A percentile compares a stretch with the other conserved stretches of the same genome.
Evolutionary conservation across 2,329 filamentous ascomycete genomes (phyloP).

Genomic region (Stemphylium vesicarium): DNA sequence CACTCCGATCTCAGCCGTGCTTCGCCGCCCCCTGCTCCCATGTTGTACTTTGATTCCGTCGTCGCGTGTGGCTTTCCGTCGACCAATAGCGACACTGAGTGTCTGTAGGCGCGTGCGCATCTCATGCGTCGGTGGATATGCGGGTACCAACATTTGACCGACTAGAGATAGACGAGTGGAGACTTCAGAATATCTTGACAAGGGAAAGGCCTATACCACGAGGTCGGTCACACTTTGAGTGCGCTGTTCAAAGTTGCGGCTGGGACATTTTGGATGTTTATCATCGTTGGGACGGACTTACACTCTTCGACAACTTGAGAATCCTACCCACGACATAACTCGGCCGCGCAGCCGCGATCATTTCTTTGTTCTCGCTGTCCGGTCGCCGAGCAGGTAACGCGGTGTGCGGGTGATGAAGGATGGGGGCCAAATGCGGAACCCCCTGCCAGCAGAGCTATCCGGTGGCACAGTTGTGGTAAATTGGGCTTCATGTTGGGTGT

Average conservation of each 20-base stretch:
- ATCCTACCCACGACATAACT: not conserved
- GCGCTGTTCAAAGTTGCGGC: not conserved
- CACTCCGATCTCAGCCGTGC: constrained; percentile 1
- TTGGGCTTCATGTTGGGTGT: too few species aligned
- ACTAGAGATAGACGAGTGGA: too few species aligned
- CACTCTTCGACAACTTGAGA: not conserved
- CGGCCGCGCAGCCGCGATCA: not conserved
- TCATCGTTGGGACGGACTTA: too few species aligned
- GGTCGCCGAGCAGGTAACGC: not conserved
- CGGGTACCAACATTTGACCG: too few species aligned
- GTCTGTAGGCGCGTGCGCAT: not conserved
- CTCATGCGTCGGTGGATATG: not conserved
- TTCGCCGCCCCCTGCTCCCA: not conserved
- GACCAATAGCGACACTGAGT: not conserved
- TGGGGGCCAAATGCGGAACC: too few species aligned
- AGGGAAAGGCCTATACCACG: not conserved
- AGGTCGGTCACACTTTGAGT: not conserved
- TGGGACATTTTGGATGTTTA: not conserved
- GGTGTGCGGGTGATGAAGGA: not conserved
- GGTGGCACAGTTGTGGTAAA: too few species aligned
- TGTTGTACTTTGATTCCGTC: not conserved
- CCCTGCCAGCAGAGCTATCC: too few species aligned
- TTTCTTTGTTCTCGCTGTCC: not conserved
- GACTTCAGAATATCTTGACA: not conserved
- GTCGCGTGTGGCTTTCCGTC: not conserved